Percentiles rank a stretch among this genome's conserved stretches.
These are phyloP conservation scores for Tetrahymena malaccensis DNA, from an alignment of 73 alveolate genomes.

Conservation along the genomic window DNA sequence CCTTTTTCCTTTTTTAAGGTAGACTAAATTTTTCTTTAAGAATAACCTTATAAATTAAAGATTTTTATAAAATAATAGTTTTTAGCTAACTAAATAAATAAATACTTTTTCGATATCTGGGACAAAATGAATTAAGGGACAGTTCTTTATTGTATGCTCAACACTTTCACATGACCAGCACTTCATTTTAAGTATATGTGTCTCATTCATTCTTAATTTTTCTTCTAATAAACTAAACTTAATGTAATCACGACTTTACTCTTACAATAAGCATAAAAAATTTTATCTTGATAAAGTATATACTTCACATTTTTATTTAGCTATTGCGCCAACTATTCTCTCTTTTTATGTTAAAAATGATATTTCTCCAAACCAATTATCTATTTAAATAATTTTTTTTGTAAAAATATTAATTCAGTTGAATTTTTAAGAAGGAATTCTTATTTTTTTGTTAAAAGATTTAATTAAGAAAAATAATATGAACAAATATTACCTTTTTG, in stretches of 20 bases:
- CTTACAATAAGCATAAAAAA: not conserved
- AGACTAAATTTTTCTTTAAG: not conserved
- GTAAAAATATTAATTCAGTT: too few relatives aligned
- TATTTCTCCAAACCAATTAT: not conserved
- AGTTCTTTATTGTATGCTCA: not conserved
- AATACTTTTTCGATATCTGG: not conserved
- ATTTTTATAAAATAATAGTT: not conserved
- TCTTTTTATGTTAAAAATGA: not conserved
- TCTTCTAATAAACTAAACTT: not conserved
- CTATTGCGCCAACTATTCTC: not conserved
- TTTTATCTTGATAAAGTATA: not conserved
- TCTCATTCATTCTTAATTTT: not conserved
- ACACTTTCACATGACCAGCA: not conserved
- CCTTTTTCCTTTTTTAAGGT: not conserved
- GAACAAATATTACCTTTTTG: not conserved
- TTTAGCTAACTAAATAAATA: not conserved
- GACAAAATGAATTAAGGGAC: not conserved
- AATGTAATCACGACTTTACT: not conserved
- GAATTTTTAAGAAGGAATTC: too few relatives aligned
- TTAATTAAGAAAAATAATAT: too few relatives aligned
- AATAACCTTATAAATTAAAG: not conserved
- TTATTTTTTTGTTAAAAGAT: too few relatives aligned
- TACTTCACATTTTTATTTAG: not conserved
- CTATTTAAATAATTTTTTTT: not conserved
- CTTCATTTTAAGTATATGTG: not conserved